Conservation (phyloP, 2,329 filamentous ascomycete genomes). For the Nemania diffusa region DNA sequence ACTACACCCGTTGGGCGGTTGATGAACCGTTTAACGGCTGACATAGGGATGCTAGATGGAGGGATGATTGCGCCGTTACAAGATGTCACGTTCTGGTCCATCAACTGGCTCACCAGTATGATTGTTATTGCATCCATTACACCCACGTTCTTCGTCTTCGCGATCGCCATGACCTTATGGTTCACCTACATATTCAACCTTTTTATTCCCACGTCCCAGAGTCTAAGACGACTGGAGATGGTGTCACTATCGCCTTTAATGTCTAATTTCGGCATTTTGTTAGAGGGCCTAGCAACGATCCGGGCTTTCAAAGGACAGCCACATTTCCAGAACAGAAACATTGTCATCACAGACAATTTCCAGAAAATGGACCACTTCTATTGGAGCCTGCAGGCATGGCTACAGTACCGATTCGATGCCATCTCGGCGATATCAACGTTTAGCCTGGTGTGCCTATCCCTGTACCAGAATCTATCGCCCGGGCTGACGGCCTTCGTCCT, state of each 20-base stretch:
- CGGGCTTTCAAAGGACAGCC: constrained; percentile 82
- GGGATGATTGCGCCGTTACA: constrained; percentile 82
- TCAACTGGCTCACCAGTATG: constrained; percentile 78
- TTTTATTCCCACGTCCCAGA: constrained; percentile 86
- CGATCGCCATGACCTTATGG: constrained; percentile 70
- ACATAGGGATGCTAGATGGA: constrained; percentile 89
- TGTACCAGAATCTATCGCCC: constrained; percentile 78
- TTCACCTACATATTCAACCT: constrained; percentile 80
- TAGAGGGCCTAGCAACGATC: constrained; percentile 87
- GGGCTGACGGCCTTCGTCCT: constrained; percentile 87
- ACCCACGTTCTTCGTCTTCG: constrained; percentile 78
- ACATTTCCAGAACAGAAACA: constrained; percentile 82
- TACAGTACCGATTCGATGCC: constrained; percentile 80
- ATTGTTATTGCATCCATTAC: constrained; percentile 83
- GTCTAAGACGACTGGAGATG: constrained; percentile 85
- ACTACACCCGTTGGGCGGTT: constrained; percentile 87
- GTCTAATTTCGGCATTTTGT: constrained; percentile 89
- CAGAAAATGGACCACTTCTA: constrained; percentile 98
- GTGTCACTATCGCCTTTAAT: constrained; percentile 88
- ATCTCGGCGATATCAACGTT: constrained; percentile 80
- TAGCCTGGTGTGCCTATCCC: constrained; percentile 75
- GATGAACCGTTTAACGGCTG: constrained; percentile 91
- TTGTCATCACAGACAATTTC: constrained; percentile 85
- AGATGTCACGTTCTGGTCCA: constrained; percentile 73
- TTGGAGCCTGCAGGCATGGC: constrained; percentile 88